These are phyloP conservation scores for Dichomitus squalens DNA, from an alignment of 1,284 basidiomycete species.

Conservation along the genomic window DNA sequence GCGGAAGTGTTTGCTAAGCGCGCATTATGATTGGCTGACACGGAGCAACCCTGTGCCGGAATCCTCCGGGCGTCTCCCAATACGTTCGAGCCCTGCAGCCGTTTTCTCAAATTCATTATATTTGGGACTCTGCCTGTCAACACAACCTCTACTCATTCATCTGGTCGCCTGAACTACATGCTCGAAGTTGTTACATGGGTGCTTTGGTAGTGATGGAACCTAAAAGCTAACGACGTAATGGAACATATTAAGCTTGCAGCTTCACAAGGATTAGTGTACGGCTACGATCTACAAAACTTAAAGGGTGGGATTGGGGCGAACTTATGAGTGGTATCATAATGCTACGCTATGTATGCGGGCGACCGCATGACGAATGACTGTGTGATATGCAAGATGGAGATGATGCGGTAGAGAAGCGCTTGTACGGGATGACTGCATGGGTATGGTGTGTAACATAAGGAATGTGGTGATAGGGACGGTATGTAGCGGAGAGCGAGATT, in stretches of 20 bases:
- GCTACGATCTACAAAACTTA: neutral
- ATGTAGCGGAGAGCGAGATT: constrained; percentile 5
- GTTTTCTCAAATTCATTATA: no score
- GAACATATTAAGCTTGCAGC: constrained; percentile 7
- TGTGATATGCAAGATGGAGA: neutral
- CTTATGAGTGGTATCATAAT: neutral
- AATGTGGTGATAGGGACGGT: constrained; percentile 2
- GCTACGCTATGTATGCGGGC: neutral
- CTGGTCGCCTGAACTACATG: neutral
- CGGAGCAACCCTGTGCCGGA: constrained; percentile 6
- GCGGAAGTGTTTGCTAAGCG: constrained; percentile 27
- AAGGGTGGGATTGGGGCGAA: neutral
- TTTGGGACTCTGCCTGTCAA: no score
- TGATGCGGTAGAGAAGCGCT: neutral
- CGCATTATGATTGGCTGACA: constrained; percentile 24
- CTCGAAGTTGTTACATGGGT: neutral
- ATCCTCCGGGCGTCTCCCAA: constrained; percentile 11
- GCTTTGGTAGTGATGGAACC: constrained; percentile 3
- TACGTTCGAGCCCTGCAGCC: constrained; percentile 2
- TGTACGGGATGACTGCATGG: neutral
- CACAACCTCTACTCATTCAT: neutral
- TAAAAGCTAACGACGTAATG: constrained; percentile 1
- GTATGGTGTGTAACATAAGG: neutral
- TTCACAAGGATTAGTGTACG: neutral
- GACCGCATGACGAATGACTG: neutral